Percentiles rank a stretch among this genome's conserved stretches.
These are phyloP conservation scores for Penicillium rolfsii DNA, from an alignment of 2,329 filamentous ascomycete species.

Conservation along the genomic window DNA sequence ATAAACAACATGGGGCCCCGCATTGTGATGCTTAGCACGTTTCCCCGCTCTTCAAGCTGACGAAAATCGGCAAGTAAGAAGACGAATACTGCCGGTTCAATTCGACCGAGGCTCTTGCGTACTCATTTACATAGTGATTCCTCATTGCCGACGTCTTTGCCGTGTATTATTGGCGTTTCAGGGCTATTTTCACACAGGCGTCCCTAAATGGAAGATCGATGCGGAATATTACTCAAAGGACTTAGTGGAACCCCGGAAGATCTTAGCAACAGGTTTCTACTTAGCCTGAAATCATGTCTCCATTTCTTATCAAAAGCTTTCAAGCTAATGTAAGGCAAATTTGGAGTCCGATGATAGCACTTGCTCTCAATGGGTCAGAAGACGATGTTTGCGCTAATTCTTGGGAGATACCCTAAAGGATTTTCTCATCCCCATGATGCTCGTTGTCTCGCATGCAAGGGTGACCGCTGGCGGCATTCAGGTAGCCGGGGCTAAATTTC, in stretches of 20 bases:
- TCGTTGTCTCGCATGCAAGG: background rate
- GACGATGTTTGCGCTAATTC: background rate
- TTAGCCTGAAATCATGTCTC: background rate
- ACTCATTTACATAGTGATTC: background rate
- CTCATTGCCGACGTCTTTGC: background rate
- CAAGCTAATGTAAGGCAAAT: background rate
- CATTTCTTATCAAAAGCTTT: background rate
- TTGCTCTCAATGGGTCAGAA: background rate
- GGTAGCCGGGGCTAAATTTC: background rate
- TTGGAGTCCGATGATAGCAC: background rate
- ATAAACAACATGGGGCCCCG: background rate
- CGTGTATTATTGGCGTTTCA: slow-evolving; percentile 1
- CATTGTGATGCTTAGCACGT: background rate
- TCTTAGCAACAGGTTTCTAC: background rate
- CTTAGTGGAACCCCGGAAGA: background rate
- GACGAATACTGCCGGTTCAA: background rate
- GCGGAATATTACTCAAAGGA: background rate
- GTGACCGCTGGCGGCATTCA: background rate
- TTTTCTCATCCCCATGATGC: background rate
- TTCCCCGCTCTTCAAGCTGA: background rate
- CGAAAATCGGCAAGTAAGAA: background rate
- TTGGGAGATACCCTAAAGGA: no score
- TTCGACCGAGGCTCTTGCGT: background rate
- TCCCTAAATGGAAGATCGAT: background rate
- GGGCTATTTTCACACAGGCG: background rate